Evolutionary conservation across 2,329 filamentous ascomycete genomes (phyloP).

Genomic region (Alternaria ventricosa): DNA sequence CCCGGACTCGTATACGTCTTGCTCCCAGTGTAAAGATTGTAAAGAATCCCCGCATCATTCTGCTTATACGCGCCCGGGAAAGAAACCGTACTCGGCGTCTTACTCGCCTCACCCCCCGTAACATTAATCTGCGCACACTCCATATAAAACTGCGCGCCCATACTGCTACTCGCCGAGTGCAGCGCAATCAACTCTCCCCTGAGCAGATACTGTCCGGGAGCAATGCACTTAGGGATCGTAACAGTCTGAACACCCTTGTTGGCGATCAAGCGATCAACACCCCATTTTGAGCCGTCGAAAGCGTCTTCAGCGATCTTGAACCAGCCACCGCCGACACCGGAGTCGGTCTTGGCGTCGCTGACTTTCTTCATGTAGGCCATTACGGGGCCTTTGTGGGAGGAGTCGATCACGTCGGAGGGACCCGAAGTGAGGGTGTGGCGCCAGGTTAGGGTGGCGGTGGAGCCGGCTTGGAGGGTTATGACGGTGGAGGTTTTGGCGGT

Average conservation of each 20-base stretch:
- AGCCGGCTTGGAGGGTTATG: slow-evolving; percentile 54
- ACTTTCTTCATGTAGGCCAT: slow-evolving; percentile 66
- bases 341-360: slow-evolving; percentile 51
- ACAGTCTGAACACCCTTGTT: slow-evolving; percentile 54
- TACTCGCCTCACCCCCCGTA: slow-evolving; percentile 30
- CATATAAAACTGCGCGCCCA: slow-evolving; percentile 54
- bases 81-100: slow-evolving; percentile 37
- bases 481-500: slow-evolving; percentile 38
- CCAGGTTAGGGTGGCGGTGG: slow-evolving; percentile 62
- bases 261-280: slow-evolving; percentile 43
- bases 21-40: slow-evolving; percentile 37
- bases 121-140: slow-evolving; percentile 46
- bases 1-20: slow-evolving; percentile 58
- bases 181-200: slow-evolving; percentile 55
- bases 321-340: slow-evolving; percentile 34
- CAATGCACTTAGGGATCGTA: slow-evolving; percentile 46
- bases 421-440: slow-evolving; percentile 61
- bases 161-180: slow-evolving; percentile 41
- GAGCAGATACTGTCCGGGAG: slow-evolving; percentile 51
- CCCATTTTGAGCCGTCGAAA: slow-evolving; percentile 45
- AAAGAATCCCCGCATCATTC: slow-evolving; percentile 39
- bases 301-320: slow-evolving; percentile 40
- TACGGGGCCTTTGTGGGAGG: slow-evolving; percentile 63
- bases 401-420: slow-evolving; percentile 62
- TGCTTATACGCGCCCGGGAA: slow-evolving; percentile 44